Conservation (phyloP, 2,329 filamentous ascomycete species). For the Myriosclerotinia scirpicola region DNA sequence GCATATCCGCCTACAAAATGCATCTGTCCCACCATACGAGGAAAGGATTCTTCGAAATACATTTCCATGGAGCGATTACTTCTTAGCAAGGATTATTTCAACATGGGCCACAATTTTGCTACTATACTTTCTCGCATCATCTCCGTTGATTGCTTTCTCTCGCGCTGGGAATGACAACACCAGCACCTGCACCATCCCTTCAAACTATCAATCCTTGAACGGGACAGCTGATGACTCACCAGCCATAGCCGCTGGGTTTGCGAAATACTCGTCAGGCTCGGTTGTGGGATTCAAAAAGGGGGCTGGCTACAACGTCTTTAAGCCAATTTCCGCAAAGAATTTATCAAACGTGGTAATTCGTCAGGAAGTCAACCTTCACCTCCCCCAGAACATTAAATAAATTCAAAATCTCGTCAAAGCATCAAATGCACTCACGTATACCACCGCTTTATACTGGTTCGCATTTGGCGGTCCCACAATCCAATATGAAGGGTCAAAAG, state of each 20-base stretch:
- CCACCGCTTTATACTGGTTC: constrained; percentile 43
- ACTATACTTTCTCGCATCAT: neutral
- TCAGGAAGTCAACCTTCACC: constrained; percentile 47
- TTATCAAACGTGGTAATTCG: constrained; percentile 47
- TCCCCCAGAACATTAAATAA: constrained; percentile 44
- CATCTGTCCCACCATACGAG: neutral
- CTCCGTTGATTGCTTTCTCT: neutral
- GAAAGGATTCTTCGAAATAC: neutral
- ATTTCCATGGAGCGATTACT: neutral
- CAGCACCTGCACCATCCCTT: constrained; percentile 24
- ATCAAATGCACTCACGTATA: constrained; percentile 39
- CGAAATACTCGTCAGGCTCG: constrained; percentile 41
- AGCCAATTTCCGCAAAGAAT: constrained; percentile 44
- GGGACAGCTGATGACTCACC: constrained; percentile 45
- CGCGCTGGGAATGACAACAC: neutral
- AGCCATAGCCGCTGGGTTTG: constrained; percentile 43
- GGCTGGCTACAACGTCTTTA: constrained; percentile 46
- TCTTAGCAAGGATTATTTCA: neutral
- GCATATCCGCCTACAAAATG: constrained; percentile 4
- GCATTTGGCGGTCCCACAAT: constrained; percentile 41
- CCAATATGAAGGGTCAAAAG: constrained; percentile 41
- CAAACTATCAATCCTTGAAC: constrained; percentile 38
- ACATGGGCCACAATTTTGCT: neutral
- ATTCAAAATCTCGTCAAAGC: constrained; percentile 43
- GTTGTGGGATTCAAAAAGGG: constrained; percentile 45